A percentile compares a stretch with the other conserved stretches of the same genome.
Conservation (phyloP, 2,329 filamentous ascomycete genomes). For the Hymenoscyphus occultus region DNA sequence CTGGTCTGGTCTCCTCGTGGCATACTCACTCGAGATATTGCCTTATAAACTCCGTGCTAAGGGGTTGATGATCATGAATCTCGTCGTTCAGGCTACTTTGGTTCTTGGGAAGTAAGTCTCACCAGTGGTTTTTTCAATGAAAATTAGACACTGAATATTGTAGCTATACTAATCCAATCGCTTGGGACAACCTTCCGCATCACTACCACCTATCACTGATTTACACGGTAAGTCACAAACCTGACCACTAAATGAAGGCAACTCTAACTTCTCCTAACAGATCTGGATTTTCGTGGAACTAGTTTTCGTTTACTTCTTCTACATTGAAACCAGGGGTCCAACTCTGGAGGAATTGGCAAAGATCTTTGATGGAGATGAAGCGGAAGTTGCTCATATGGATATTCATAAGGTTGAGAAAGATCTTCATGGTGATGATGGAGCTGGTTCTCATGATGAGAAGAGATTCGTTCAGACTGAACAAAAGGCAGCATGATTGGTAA, state of each 20-base stretch:
- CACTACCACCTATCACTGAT: constrained; percentile 67
- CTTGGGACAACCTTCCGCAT: constrained; percentile 56
- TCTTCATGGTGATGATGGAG: constrained; percentile 20
- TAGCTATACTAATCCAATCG: constrained; percentile 61
- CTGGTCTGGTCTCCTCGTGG: constrained; percentile 56
- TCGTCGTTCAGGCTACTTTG: constrained; percentile 59
- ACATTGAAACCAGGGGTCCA: constrained; percentile 67
- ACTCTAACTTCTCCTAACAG: constrained; percentile 23
- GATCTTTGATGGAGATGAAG: constrained; percentile 66
- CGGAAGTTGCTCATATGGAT: constrained; percentile 51
- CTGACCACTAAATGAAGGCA: neutral
- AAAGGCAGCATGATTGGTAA: constrained; percentile 8
- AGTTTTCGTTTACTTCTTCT: constrained; percentile 63
- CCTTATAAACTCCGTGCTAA: constrained; percentile 46
- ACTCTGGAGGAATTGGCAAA: constrained; percentile 68
- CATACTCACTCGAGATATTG: constrained; percentile 51
- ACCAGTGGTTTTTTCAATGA: neutral
- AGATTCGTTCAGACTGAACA: constrained; percentile 9
- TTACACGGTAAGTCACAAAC: constrained; percentile 49
- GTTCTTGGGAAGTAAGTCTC: constrained; percentile 56
- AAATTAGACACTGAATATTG: neutral
- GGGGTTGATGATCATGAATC: constrained; percentile 59
- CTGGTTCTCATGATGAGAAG: constrained; percentile 18
- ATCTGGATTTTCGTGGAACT: constrained; percentile 60
- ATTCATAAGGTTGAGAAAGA: constrained; percentile 56